Conservation (phyloP, 2,329 filamentous ascomycete genomes). For the Trichocomaceae sp. region DNA sequence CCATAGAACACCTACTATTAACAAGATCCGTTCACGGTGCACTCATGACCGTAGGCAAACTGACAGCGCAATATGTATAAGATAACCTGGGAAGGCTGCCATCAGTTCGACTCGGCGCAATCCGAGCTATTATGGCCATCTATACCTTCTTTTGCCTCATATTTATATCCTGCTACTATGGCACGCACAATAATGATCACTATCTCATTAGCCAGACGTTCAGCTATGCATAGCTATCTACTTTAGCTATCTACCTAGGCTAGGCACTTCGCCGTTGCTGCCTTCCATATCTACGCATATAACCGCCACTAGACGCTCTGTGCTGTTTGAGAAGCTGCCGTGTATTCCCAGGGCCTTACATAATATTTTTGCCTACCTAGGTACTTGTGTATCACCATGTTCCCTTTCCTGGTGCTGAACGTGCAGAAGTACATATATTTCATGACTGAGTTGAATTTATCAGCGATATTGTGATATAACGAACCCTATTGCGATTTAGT, state of each 20-base stretch:
- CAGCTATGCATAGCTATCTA: constrained; percentile 75
- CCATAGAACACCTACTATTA: too few relatives aligned
- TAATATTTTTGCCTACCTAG: too few relatives aligned
- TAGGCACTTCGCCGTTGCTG: constrained; percentile 56
- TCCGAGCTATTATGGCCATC: constrained; percentile 38
- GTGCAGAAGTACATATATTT: too few relatives aligned
- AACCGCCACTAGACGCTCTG: constrained; percentile 45
- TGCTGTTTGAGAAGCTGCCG: constrained; percentile 55
- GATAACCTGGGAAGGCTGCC: too few relatives aligned
- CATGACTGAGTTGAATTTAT: neutral
- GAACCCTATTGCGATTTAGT: neutral
- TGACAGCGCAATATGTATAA: too few relatives aligned
- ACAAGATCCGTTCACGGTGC: too few relatives aligned
- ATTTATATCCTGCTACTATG: constrained; percentile 61
- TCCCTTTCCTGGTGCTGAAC: constrained; percentile 62
- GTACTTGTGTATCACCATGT: constrained; percentile 58
- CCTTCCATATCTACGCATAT: constrained; percentile 65
- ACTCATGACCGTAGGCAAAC: too few relatives aligned
- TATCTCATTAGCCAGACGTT: constrained; percentile 52
- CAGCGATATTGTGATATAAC: neutral
- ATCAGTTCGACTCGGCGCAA: constrained; percentile 51
- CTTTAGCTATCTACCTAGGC: constrained; percentile 72
- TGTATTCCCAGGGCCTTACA: constrained; percentile 60
- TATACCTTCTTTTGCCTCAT: constrained; percentile 67
- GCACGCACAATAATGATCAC: constrained; percentile 45